Evolutionary conservation across 306 rosid genomes (phyloP).

Genomic region (Alnus rubra): DNA sequence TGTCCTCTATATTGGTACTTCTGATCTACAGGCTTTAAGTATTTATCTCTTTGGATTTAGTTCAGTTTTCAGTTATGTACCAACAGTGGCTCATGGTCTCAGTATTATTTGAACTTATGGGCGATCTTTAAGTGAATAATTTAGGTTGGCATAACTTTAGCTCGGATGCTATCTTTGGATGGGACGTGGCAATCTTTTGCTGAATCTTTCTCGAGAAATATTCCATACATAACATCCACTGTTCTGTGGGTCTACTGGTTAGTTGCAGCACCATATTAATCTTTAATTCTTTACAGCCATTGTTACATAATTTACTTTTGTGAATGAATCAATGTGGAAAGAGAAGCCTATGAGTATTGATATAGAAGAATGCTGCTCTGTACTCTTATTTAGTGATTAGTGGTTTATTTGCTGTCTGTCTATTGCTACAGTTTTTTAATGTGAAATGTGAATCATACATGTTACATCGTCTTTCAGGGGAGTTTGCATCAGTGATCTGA

Average conservation of each 20-base stretch:
- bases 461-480: constrained; percentile 45
- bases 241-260: constrained; percentile 73
- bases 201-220: constrained; percentile 58
- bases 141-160: constrained; percentile 62
- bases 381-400: not conserved
- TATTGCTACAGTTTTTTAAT: constrained; percentile 3
- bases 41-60: constrained; percentile 17
- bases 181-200: constrained; percentile 65
- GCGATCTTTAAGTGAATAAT: constrained; percentile 25
- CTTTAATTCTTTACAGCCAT: not conserved
- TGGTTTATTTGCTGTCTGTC: constrained; percentile 5
- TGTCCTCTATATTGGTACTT: constrained; percentile 57
- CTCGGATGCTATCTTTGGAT: constrained; percentile 55
- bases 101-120: constrained; percentile 19
- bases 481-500: constrained; percentile 66
- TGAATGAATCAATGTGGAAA: not conserved
- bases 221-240: constrained; percentile 52
- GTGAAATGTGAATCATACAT: constrained; percentile 11
- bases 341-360: not conserved
- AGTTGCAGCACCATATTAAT: constrained; percentile 19
- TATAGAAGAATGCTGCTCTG: not conserved
- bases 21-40: constrained; percentile 41
- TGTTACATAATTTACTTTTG: constrained; percentile 4
- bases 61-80: constrained; percentile 9
- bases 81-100: not conserved